A percentile compares a stretch with the other conserved stretches of the same genome.
Conservation (phyloP, 495 filamentous ascomycete genomes). For the Staphylotrichum longicolle region DNA sequence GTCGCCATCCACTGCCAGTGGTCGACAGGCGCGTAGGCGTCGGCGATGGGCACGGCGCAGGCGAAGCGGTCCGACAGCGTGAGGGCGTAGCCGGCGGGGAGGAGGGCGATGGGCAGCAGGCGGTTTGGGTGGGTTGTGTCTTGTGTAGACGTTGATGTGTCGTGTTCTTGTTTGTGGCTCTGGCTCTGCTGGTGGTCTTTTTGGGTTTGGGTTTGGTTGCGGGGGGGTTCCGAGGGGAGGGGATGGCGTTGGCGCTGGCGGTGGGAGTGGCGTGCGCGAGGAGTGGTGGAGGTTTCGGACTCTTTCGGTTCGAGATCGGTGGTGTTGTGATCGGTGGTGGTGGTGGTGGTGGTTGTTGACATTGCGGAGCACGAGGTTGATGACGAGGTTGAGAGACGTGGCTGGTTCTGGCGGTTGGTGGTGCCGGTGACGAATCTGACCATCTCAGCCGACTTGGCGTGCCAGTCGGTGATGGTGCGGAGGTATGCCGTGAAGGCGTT, state of each 20-base stretch:
- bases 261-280: not conserved
- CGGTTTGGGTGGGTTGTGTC: not conserved
- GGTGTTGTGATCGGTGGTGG: slow-evolving; percentile 1
- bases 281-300: not conserved
- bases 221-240: not conserved
- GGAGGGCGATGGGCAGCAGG: slow-evolving; percentile 62
- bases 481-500: slow-evolving; percentile 63
- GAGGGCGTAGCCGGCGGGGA: slow-evolving; percentile 69
- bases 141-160: not conserved
- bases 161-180: slow-evolving; percentile 1
- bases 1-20: slow-evolving; percentile 99
- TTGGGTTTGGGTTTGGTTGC: not conserved
- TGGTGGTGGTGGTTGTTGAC: not conserved
- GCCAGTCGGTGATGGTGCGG: slow-evolving; percentile 68
- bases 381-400: not conserved
- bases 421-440: slow-evolving; percentile 57
- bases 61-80: slow-evolving; percentile 74
- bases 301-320: slow-evolving; percentile 5
- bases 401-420: not conserved
- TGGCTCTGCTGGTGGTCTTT: not conserved
- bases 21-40: slow-evolving; percentile 76
- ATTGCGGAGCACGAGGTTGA: slow-evolving; percentile 2
- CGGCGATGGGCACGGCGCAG: slow-evolving; percentile 65
- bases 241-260: not conserved
- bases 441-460: slow-evolving; percentile 65